phyloP scores from a whole-genome alignment of 306 rosid species.

The Hylodesmum podocarpum region DNA sequence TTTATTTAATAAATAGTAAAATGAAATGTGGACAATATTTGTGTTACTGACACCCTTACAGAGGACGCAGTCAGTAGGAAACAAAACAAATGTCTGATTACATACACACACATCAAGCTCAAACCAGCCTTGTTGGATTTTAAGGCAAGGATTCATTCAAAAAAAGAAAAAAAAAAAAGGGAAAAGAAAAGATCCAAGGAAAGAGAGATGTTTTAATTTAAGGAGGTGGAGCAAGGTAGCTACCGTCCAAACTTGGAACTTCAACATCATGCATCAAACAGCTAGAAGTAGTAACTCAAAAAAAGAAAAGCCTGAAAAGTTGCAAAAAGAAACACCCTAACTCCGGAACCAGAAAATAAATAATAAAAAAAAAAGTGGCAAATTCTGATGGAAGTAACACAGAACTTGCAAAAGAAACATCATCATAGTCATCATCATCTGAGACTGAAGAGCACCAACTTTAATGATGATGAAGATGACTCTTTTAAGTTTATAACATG shows the following conservation, averaged over 20 bases:
- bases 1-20: not conserved
- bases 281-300: conserved; percentile 27
- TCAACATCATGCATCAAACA: conserved; percentile 59
- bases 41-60: conserved; percentile 41
- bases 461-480: conserved; percentile 34
- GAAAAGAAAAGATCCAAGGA: not conserved
- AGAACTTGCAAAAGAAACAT: conserved; percentile 37
- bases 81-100: conserved; percentile 41
- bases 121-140: conserved; percentile 37
- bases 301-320: conserved; percentile 60
- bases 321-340: conserved; percentile 46
- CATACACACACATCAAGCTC: conserved; percentile 24
- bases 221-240: not conserved
- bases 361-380: no score
- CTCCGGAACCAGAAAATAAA: conserved; percentile 38
- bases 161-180: not conserved
- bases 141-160: conserved; percentile 11
- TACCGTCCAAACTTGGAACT: conserved; percentile 59
- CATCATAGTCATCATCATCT: conserved; percentile 18
- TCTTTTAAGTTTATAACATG: no score
- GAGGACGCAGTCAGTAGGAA: conserved; percentile 28
- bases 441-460: conserved; percentile 30
- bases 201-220: no score
- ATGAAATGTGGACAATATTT: conserved; percentile 35
- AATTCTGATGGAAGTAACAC: conserved; percentile 45